Evolutionary conservation across 768 basidiomycete species (phyloP).

Genomic region (Trametes cinnabarina): DNA sequence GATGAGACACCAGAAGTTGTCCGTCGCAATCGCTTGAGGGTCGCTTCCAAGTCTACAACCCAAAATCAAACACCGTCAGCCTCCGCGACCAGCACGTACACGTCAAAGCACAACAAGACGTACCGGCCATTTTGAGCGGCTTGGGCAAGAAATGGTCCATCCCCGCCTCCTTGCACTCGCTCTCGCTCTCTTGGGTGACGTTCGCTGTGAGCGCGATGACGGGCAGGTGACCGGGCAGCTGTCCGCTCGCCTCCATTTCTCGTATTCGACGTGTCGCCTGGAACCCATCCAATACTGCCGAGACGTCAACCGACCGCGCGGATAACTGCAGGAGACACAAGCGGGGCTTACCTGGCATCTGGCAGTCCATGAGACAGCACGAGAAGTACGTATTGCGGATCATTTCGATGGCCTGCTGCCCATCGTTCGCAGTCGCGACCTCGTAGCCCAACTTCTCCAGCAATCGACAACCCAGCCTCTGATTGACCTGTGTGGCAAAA

Average conservation of each 20-base stretch:
- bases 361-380: constrained; percentile 31
- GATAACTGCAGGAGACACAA: too few relatives aligned
- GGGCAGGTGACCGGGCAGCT: constrained; percentile 23
- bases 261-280: constrained; percentile 24
- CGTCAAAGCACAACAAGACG: background rate
- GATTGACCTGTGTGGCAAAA: constrained; percentile 29
- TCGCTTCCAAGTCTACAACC: background rate
- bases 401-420: constrained; percentile 25
- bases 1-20: background rate
- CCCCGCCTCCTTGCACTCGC: constrained; percentile 26
- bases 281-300: constrained; percentile 28
- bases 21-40: background rate
- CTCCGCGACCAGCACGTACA: too few relatives aligned
- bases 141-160: constrained; percentile 32
- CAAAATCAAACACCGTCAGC: too few relatives aligned
- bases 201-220: constrained; percentile 32
- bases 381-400: constrained; percentile 16
- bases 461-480: constrained; percentile 27
- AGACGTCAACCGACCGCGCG: background rate
- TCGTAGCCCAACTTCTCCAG: constrained; percentile 29
- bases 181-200: constrained; percentile 29
- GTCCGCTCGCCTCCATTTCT: constrained; percentile 24
- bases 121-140: constrained; percentile 27
- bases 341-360: constrained; percentile 25
- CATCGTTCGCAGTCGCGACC: constrained; percentile 26